These are phyloP conservation scores for Epichloe bromicola DNA, from an alignment of 2,329 filamentous ascomycete species.

Conservation along the genomic window DNA sequence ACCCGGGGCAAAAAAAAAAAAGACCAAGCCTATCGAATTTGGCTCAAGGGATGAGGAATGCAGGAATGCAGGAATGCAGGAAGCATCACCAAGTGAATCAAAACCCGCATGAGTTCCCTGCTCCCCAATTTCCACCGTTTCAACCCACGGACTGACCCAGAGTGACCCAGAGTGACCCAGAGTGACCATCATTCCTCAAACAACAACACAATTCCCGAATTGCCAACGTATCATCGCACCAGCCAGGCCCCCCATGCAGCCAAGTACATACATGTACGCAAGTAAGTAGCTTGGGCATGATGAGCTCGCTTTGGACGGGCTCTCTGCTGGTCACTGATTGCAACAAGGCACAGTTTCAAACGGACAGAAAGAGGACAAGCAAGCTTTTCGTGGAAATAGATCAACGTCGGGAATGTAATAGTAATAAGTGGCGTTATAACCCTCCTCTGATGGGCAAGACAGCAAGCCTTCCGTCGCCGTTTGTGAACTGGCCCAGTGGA, in stretches of 20 bases:
- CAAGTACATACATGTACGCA: no score
- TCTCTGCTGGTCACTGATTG: no score
- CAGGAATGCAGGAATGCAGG: conserved; percentile 8
- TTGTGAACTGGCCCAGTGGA: neutral
- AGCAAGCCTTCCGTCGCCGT: no score
- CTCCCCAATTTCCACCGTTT: conserved; percentile 8
- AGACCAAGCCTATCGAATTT: neutral
- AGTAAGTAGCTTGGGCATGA: no score
- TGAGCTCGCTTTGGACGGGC: no score
- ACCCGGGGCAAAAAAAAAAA: no score
- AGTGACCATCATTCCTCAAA: neutral
- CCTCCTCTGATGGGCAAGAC: neutral
- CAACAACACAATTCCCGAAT: neutral
- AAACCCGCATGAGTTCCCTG: conserved; percentile 1
- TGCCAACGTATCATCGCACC: no score
- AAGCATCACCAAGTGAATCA: conserved; percentile 3
- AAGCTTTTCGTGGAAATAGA: no score
- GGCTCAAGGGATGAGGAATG: conserved; percentile 7
- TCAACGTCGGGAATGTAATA: neutral
- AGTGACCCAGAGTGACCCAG: neutral
- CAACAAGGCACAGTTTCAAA: no score
- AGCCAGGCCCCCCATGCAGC: no score
- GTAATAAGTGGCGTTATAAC: neutral
- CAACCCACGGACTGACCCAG: conserved; percentile 1
- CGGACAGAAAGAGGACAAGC: no score